Percentiles rank a stretch among this genome's conserved stretches.
phyloP scores from a whole-genome alignment of 2,329 filamentous ascomycete species.

The Ramularia endophylla region DNA sequence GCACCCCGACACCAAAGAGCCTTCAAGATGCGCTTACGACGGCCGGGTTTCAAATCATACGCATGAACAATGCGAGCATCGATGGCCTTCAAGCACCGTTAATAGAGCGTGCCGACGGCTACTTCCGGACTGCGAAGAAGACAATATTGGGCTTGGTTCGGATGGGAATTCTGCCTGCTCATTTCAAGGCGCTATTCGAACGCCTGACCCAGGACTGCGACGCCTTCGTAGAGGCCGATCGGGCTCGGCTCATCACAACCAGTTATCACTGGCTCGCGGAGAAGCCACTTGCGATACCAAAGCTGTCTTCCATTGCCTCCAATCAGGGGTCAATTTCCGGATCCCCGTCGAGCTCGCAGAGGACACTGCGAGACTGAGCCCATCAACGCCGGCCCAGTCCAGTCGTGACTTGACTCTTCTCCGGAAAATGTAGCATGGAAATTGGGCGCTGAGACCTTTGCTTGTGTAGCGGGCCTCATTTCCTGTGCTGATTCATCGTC shows the following conservation, averaged over 20 bases:
- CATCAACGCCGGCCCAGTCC: too few species aligned
- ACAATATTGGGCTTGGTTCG: conserved; percentile 17
- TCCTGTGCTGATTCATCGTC: too few species aligned
- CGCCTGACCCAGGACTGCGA: conserved; percentile 24
- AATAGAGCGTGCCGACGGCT: conserved; percentile 23
- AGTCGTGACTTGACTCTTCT: too few species aligned
- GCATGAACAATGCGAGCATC: conserved; percentile 20
- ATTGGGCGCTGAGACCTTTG: too few species aligned
- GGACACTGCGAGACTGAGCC: not conserved
- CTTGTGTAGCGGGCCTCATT: too few species aligned
- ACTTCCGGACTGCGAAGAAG: conserved; percentile 17
- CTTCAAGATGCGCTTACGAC: conserved; percentile 16
- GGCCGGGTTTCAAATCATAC: conserved; percentile 22
- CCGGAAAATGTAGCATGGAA: too few species aligned
- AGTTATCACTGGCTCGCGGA: conserved; percentile 27
- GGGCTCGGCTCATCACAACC: conserved; percentile 22
- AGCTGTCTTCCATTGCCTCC: not conserved
- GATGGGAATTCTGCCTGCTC: conserved; percentile 20
- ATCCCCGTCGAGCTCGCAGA: conserved; percentile 11
- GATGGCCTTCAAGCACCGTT: conserved; percentile 25
- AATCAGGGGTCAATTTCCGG: conserved; percentile 8
- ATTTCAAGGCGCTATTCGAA: conserved; percentile 25
- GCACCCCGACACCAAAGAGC: conserved; percentile 24
- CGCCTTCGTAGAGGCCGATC: conserved; percentile 26
- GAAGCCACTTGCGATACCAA: conserved; percentile 9